A percentile compares a stretch with the other conserved stretches of the same genome.
Conservation (phyloP, 192 early-diverging fungal species). For the Backusella tarrabulga region DNA sequence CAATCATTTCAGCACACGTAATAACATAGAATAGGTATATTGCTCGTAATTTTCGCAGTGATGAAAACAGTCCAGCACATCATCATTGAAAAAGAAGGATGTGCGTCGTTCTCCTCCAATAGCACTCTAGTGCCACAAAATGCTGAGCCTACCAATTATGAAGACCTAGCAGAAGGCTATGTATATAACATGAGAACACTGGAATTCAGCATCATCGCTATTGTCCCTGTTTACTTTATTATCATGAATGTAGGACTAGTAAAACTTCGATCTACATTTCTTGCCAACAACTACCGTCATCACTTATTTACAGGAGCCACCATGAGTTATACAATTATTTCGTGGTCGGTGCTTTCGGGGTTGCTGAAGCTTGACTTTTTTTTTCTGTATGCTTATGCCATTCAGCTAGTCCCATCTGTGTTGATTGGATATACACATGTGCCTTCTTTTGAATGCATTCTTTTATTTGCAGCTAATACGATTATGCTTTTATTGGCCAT, state of each 20-base stretch:
- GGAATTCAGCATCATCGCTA: not conserved
- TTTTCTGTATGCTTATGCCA: not conserved
- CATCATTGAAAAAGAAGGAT: not conserved
- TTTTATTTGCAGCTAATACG: not conserved
- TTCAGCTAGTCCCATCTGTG: not conserved
- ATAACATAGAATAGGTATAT: not conserved
- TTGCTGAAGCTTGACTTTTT: not conserved
- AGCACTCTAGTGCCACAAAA: not conserved
- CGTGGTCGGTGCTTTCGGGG: not conserved
- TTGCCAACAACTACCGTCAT: not conserved
- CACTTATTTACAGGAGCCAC: not conserved
- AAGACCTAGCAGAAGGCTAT: not conserved
- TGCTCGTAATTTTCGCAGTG: not conserved
- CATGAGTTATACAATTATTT: not conserved
- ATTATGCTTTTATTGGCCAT: not conserved
- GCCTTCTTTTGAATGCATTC: not conserved
- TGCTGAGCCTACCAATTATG: not conserved
- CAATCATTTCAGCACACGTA: not conserved
- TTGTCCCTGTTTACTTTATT: not conserved
- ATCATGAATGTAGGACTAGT: not conserved
- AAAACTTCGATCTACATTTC: not conserved
- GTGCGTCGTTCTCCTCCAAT: not conserved
- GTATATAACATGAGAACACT: not conserved
- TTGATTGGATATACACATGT: not conserved
- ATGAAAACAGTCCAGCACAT: slow-evolving; percentile 11